phyloP scores from a whole-genome alignment of 495 filamentous ascomycete genomes.

The Penicillium atrosanguineum region DNA sequence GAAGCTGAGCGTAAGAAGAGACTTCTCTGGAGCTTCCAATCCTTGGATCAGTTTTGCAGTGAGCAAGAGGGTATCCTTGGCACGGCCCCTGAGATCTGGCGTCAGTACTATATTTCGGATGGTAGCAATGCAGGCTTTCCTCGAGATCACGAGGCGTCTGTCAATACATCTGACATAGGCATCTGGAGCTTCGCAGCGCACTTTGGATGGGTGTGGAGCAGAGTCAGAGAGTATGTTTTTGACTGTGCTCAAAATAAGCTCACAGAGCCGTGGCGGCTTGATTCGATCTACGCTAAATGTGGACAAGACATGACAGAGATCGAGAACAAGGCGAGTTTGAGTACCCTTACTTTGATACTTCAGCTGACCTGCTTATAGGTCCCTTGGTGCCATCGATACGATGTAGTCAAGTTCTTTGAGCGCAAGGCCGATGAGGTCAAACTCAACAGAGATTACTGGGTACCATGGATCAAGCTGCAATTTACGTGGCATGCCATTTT shows the following conservation, averaged over 20 bases:
- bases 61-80: slow-evolving; percentile 39
- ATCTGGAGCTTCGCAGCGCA: slow-evolving; percentile 44
- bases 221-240: slow-evolving; percentile 38
- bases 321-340: slow-evolving; percentile 30
- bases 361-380: slow-evolving; percentile 5
- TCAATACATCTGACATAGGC: slow-evolving; percentile 28
- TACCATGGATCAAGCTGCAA: slow-evolving; percentile 45
- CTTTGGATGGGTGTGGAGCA: slow-evolving; percentile 47
- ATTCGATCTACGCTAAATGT: slow-evolving; percentile 45
- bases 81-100: slow-evolving; percentile 29
- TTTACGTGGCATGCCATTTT: slow-evolving; percentile 47
- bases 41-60: slow-evolving; percentile 40
- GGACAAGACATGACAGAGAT: slow-evolving; percentile 43
- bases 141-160: slow-evolving; percentile 17
- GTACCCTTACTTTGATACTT: no score
- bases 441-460: slow-evolving; percentile 38
- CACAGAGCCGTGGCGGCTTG: slow-evolving; percentile 45
- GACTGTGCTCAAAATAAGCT: slow-evolving; percentile 41
- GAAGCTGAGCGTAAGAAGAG: slow-evolving; percentile 38
- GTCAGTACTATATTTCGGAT: slow-evolving; percentile 30
- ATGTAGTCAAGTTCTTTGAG: slow-evolving; percentile 46
- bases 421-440: slow-evolving; percentile 37
- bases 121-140: slow-evolving; percentile 12
- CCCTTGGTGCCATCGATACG: slow-evolving; percentile 45
- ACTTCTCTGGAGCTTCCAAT: slow-evolving; percentile 45